Conservation (phyloP, 2,329 filamentous ascomycete species). For the Fusarium mexicanum region DNA sequence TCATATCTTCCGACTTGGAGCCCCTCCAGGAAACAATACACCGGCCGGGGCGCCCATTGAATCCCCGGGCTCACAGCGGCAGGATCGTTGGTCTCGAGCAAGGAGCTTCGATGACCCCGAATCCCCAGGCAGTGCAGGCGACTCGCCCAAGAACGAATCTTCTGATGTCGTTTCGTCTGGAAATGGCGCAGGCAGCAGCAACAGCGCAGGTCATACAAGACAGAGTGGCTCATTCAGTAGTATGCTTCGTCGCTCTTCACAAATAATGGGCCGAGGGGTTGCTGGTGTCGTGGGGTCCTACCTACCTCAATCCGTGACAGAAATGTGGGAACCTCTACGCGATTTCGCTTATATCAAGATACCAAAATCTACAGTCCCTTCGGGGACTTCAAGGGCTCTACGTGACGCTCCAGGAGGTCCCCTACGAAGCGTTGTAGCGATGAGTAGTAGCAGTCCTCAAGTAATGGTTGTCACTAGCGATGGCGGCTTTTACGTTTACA, state of each 20-base stretch:
- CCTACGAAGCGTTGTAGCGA: slow-evolving; percentile 91
- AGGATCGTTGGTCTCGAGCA: slow-evolving; percentile 63
- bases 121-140: slow-evolving; percentile 57
- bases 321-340: slow-evolving; percentile 95
- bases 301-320: slow-evolving; percentile 89
- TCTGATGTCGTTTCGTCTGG: slow-evolving; percentile 50
- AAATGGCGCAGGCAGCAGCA: slow-evolving; percentile 40
- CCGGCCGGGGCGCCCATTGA: slow-evolving; percentile 51
- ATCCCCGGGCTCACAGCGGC: slow-evolving; percentile 53
- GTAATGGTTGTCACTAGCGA: slow-evolving; percentile 99
- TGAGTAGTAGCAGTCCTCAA: slow-evolving; percentile 93
- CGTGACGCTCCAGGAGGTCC: slow-evolving; percentile 57
- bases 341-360: slow-evolving; percentile 98
- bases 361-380: slow-evolving; percentile 64
- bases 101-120: slow-evolving; percentile 61
- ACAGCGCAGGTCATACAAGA: slow-evolving; percentile 52
- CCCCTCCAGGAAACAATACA: slow-evolving; percentile 53
- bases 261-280: slow-evolving; percentile 89
- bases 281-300: slow-evolving; percentile 92
- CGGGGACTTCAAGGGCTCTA: slow-evolving; percentile 32
- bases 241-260: slow-evolving; percentile 92
- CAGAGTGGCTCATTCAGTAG: slow-evolving; percentile 85
- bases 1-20: slow-evolving; percentile 87
- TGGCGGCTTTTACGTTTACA: slow-evolving; percentile 93
- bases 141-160: slow-evolving; percentile 63